Evolutionary conservation across 169 alveolate species (phyloP), one percentile per base, ranked within the genome.

Genomic region (Babesia gibsoni): DNA sequence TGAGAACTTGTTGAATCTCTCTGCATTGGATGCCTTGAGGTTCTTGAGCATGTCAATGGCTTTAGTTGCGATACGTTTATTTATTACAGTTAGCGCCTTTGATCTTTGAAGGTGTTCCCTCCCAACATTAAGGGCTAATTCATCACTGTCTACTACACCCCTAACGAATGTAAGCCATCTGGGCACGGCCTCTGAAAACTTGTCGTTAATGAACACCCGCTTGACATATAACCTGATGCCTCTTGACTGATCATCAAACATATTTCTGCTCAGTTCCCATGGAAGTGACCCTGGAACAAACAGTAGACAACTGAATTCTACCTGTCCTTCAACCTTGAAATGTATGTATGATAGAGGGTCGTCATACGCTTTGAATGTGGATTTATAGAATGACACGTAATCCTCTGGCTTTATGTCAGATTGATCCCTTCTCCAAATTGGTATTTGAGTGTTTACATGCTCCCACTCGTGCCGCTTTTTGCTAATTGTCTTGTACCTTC

Each of bases 321-420:
- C 95, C 88, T 98, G 99, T 33, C 99, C 99, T 88, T 98, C 99
- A 25, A 98, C 99, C 53, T 93, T 92, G 91, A 97, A 97, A 84
- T 98, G 99, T 9, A 96, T 94, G 91, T 96, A 94, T 36, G 98
- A 92, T 52, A 98, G 84, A 7, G 99, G 99, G 63, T 95, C 99
- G 73, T 94, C 96, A 68, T 95, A 94, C 56, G 97, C 99, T 57
- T 95, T 95, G 18, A 97, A 83, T 25, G 97, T 91, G 18, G 96
- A 89, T 82, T 96, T 95, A 82, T 96, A 97, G 84, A 97, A 95
- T 41, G 94, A 89, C 57, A 81, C 64, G 77, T 97, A 97, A 67
- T 97, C 99, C 68, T 94, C 98, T 56, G 92, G 95, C 20, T 93
- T 83, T 42, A 97, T 91, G 46, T 93, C 94, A 35, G 91, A 91